Conservation (phyloP, 2,329 filamentous ascomycete genomes). For the Aspergillus ochraceoroseus region DNA sequence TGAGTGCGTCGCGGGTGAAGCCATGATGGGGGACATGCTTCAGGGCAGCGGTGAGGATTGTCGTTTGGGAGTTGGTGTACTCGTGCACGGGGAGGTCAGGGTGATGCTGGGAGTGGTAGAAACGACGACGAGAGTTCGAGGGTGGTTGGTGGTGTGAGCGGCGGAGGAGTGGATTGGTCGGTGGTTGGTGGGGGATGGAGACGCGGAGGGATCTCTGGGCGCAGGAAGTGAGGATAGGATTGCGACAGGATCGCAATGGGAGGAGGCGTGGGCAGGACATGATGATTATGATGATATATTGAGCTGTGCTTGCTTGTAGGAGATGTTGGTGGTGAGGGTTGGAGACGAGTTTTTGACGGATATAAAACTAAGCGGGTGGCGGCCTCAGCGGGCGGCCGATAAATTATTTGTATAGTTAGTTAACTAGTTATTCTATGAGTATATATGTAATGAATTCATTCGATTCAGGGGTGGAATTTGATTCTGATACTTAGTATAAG, state of each 20-base stretch:
- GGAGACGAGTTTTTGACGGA: slow-evolving; percentile 10
- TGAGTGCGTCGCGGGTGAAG: slow-evolving; percentile 70
- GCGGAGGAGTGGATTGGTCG: slow-evolving; percentile 2
- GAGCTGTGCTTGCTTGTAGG: not conserved
- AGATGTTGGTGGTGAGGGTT: not conserved
- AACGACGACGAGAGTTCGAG: slow-evolving; percentile 48
- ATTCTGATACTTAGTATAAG: no score
- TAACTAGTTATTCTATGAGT: no score
- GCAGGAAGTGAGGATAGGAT: not conserved
- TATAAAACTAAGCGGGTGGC: slow-evolving; percentile 21
- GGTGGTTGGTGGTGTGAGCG: slow-evolving; percentile 47
- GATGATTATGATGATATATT: no score
- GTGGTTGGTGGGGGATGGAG: slow-evolving; percentile 1
- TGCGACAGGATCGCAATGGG: slow-evolving; percentile 6
- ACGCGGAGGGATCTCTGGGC: slow-evolving; percentile 3
- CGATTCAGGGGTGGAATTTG: no score
- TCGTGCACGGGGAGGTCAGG: slow-evolving; percentile 52
- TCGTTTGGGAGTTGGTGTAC: slow-evolving; percentile 61
- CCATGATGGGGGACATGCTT: slow-evolving; percentile 72
- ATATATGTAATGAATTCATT: no score
- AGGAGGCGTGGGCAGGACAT: slow-evolving; percentile 14
- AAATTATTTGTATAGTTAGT: no score
- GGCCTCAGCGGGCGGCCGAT: slow-evolving; percentile 19
- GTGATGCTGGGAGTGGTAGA: slow-evolving; percentile 72
- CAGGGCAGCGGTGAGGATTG: slow-evolving; percentile 78